phyloP scores from a whole-genome alignment of 495 filamentous ascomycete species.

The Penicillium roqueforti region DNA sequence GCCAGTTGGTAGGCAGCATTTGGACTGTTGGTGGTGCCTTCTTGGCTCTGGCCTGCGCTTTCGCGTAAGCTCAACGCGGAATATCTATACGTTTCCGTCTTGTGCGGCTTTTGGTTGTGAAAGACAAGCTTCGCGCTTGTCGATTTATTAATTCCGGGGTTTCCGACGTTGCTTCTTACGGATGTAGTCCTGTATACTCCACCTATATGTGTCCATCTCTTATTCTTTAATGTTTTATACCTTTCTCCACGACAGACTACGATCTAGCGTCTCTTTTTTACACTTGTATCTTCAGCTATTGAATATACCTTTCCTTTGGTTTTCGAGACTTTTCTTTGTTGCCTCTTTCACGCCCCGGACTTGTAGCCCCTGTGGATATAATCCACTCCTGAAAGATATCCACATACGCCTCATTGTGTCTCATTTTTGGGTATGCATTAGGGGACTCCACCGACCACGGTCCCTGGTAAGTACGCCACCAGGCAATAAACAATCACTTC shows the following conservation, averaged over 20 bases:
- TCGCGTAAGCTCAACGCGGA: conserved; percentile 18
- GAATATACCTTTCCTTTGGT: conserved; percentile 7
- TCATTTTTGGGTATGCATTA: not conserved
- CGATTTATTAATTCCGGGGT: conserved; percentile 5
- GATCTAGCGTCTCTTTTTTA: conserved; percentile 19
- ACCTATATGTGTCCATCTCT: conserved; percentile 17
- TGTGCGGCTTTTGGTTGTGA: not conserved
- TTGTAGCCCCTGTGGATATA: not conserved
- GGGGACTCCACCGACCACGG: not conserved
- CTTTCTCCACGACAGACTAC: conserved; percentile 29
- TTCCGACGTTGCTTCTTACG: conserved; percentile 10
- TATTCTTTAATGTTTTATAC: conserved; percentile 26
- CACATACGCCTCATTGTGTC: not conserved
- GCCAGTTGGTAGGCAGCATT: conserved; percentile 18
- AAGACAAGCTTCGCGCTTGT: not conserved
- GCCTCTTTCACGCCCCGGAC: not conserved
- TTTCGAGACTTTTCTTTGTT: not conserved
- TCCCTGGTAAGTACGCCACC: too few species aligned
- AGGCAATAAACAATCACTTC: too few species aligned
- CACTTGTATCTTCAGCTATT: conserved; percentile 13
- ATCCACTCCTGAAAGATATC: not conserved
- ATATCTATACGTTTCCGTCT: not conserved
- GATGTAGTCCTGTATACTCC: conserved; percentile 16
- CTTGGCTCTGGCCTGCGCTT: conserved; percentile 28
- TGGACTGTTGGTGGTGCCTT: conserved; percentile 31